A percentile compares a stretch with the other conserved stretches of the same genome.
Conservation (phyloP, 192 early-diverging fungal genomes). For the Mortierella hygrophila region DNA sequence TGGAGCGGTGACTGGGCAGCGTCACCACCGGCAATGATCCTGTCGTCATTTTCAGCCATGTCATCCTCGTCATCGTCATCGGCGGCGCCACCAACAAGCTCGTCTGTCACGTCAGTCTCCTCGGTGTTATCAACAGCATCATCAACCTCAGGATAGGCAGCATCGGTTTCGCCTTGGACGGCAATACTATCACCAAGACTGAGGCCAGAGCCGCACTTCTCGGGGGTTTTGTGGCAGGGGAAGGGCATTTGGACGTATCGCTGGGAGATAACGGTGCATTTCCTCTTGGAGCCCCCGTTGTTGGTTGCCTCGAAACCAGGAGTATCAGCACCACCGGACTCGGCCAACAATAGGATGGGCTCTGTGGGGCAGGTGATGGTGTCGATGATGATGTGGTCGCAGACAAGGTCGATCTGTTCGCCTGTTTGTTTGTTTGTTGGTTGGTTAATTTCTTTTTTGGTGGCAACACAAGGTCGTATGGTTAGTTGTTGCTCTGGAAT, state of each 20-base stretch:
- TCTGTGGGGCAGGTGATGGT: slow-evolving; percentile 1
- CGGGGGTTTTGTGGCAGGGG: not conserved
- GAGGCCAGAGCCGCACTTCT: not conserved
- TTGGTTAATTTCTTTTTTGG: not conserved
- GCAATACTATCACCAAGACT: too few species aligned
- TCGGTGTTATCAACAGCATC: not conserved
- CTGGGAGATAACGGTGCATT: not conserved
- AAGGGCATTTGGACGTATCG: not conserved
- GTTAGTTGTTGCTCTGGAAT: too few species aligned
- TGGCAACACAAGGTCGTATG: not conserved
- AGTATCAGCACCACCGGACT: not conserved
- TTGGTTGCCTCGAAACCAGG: not conserved
- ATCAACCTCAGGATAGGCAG: not conserved
- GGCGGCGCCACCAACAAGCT: not conserved
- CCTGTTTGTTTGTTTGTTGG: not conserved
- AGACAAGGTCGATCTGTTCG: slow-evolving; percentile 10
- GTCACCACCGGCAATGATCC: not conserved
- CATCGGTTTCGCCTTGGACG: too few species aligned
- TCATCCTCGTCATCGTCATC: slow-evolving; percentile 1
- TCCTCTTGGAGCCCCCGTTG: not conserved
- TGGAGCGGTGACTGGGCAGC: not conserved
- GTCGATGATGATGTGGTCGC: slow-evolving; percentile 14
- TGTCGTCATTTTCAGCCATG: not conserved
- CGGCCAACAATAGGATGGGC: not conserved
- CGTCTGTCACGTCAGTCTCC: not conserved